These are phyloP conservation scores for Zygosaccharomyces rouxii DNA, from an alignment of 805 yeast genomes.

Conservation along the genomic window DNA sequence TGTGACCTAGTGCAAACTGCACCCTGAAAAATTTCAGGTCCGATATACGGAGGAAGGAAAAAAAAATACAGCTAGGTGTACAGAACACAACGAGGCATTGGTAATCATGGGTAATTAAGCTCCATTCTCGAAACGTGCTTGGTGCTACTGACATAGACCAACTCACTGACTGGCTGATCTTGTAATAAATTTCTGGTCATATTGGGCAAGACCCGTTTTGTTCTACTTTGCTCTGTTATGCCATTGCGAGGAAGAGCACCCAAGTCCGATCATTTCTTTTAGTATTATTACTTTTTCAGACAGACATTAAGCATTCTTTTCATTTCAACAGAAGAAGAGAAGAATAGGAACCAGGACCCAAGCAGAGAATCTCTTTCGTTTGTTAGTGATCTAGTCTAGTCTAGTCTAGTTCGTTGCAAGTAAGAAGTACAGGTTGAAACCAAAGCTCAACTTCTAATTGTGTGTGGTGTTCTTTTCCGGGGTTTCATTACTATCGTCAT, in stretches of 20 bases:
- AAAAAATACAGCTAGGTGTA: constrained; percentile 1
- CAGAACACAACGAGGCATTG: neutral
- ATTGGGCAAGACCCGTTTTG: neutral
- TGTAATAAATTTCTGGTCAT: too few relatives aligned
- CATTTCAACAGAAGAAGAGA: neutral
- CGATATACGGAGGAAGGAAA: constrained; percentile 6
- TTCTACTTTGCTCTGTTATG: neutral
- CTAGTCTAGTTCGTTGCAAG: too few relatives aligned
- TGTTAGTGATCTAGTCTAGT: too few relatives aligned
- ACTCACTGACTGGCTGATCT: too few relatives aligned
- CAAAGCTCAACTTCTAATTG: too few relatives aligned
- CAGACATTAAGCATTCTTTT: neutral
- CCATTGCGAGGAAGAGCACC: neutral
- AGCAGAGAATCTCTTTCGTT: too few relatives aligned
- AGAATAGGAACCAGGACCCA: too few relatives aligned
- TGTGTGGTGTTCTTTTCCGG: constrained; percentile 2
- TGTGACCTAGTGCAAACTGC: constrained; percentile 9
- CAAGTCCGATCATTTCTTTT: neutral
- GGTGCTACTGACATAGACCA: too few relatives aligned
- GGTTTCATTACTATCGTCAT: neutral
- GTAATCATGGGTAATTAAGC: too few relatives aligned
- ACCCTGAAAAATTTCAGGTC: constrained; percentile 16
- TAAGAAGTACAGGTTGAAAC: too few relatives aligned
- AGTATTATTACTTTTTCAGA: neutral
- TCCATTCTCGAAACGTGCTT: too few relatives aligned